phyloP scores from a whole-genome alignment of 1,284 basidiomycete species.

The Melampsora medusae region DNA sequence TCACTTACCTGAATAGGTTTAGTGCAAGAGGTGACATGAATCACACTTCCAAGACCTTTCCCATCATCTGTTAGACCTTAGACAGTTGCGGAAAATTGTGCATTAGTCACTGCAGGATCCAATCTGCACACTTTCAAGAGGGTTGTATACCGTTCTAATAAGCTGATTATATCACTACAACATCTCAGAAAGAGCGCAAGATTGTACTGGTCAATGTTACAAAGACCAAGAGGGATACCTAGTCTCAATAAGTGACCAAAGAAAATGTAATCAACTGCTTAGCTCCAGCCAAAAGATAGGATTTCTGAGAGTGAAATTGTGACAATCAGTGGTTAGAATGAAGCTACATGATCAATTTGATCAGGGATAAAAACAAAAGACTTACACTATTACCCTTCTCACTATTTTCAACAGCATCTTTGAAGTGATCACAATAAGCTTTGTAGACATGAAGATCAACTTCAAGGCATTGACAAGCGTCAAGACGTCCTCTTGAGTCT shows the following conservation, averaged over 20 bases:
- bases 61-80: constrained; percentile 41
- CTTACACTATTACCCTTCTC: constrained; percentile 29
- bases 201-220: constrained; percentile 42
- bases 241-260: constrained; percentile 36
- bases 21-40: not conserved
- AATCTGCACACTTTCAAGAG: constrained; percentile 25
- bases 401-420: constrained; percentile 34
- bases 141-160: constrained; percentile 34
- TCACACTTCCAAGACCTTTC: constrained; percentile 39
- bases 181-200: constrained; percentile 36
- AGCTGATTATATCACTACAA: constrained; percentile 37
- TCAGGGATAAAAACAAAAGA: constrained; percentile 6
- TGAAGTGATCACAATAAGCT: constrained; percentile 30
- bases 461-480: constrained; percentile 79
- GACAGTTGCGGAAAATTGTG: constrained; percentile 30
- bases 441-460: constrained; percentile 56
- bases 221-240: constrained; percentile 38
- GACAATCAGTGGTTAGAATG: not conserved
- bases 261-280: constrained; percentile 32
- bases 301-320: not conserved
- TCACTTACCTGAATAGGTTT: no score
- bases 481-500: constrained; percentile 86
- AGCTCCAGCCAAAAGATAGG: constrained; percentile 3
- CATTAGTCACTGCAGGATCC: constrained; percentile 14
- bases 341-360: not conserved